These are phyloP conservation scores for Pinus tabuliformis DNA, from an alignment of 75 land plant species.

Conservation along the genomic window DNA sequence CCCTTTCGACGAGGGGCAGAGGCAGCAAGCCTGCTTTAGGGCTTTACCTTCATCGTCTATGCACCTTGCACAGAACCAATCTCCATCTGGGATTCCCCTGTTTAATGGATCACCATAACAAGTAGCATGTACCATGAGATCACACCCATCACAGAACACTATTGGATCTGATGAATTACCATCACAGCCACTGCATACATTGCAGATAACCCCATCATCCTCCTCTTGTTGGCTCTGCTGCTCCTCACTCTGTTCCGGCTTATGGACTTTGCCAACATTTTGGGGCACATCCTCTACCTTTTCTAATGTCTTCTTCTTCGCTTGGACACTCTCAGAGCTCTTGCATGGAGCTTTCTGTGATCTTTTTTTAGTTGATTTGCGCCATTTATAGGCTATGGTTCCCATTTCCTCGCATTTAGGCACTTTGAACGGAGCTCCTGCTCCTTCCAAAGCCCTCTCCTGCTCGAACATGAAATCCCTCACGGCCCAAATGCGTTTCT, in stretches of 20 bases:
- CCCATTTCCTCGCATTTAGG: neutral
- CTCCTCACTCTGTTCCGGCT: neutral
- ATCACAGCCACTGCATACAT: conserved; percentile 68
- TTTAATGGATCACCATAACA: conserved; percentile 84
- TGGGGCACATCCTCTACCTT: conserved; percentile 5
- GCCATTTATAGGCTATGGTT: neutral
- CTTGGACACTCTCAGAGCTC: neutral
- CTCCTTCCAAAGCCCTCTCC: neutral
- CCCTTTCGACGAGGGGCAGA: conserved; percentile 60
- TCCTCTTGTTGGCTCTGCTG: neutral
- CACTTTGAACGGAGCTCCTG: neutral
- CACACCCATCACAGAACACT: conserved; percentile 93
- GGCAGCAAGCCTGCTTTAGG: conserved; percentile 32
- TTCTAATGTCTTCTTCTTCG: conserved; percentile 1
- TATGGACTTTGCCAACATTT: neutral
- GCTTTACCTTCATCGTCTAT: neutral
- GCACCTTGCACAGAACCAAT: conserved; percentile 79
- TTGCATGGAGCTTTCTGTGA: neutral
- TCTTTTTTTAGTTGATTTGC: neutral
- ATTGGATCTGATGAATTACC: conserved; percentile 79
- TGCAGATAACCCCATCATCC: conserved; percentile 74
- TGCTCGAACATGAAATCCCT: conserved; percentile 2
- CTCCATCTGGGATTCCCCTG: conserved; percentile 67
- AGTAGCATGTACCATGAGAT: conserved; percentile 75
- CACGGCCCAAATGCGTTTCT: conserved; percentile 70